Conservation (phyloP, 192 early-diverging fungal species). For the Chytriomyces sp. region DNA sequence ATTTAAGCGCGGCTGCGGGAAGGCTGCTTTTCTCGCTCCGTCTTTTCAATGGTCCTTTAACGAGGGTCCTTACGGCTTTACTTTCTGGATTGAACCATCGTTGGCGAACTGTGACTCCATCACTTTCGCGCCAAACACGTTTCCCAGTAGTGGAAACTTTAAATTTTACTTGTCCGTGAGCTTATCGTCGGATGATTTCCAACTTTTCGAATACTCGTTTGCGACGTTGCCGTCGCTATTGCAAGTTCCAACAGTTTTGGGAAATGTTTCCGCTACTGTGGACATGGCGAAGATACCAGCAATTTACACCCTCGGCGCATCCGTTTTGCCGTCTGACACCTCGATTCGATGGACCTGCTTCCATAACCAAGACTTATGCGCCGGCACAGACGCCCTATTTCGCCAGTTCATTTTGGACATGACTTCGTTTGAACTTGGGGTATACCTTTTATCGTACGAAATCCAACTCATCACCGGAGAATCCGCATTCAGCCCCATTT, state of each 20-base stretch:
- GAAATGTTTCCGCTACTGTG: too few relatives aligned
- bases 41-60: slow-evolving; percentile 16
- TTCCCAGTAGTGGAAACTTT: not conserved
- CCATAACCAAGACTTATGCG: too few relatives aligned
- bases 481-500: not conserved
- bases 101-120: not conserved
- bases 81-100: not conserved
- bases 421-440: too few relatives aligned
- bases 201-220: slow-evolving; percentile 1
- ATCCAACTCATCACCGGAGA: not conserved
- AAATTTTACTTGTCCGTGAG: slow-evolving; percentile 13
- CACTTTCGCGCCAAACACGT: slow-evolving; percentile 5
- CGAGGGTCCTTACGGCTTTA: not conserved
- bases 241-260: too few relatives aligned
- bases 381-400: too few relatives aligned
- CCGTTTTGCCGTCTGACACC: too few relatives aligned
- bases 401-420: too few relatives aligned
- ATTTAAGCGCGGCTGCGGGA: not conserved
- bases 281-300: too few relatives aligned
- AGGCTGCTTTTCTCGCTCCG: not conserved
- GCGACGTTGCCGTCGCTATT: not conserved
- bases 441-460: not conserved
- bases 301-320: too few relatives aligned
- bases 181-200: not conserved
- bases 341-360: too few relatives aligned